Evolutionary conservation across 2,329 filamentous ascomycete genomes (phyloP).

Genomic region (Xylaria sp.): DNA sequence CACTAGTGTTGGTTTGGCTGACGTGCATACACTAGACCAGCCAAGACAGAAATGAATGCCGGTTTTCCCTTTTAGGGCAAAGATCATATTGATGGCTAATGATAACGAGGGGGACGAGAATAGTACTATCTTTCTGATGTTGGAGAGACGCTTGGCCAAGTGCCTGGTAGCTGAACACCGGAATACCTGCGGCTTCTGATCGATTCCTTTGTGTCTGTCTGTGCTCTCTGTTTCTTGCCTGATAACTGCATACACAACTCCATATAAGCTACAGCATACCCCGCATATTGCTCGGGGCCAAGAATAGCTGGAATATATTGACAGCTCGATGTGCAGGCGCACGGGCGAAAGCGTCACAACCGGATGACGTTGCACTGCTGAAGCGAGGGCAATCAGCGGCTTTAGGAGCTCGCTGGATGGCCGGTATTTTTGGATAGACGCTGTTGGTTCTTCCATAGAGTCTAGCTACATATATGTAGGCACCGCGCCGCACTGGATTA

Average conservation of each 20-base stretch:
- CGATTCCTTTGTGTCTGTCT: not conserved
- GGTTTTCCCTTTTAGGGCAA: slow-evolving; percentile 18
- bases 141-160: not conserved
- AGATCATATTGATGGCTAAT: slow-evolving; percentile 11
- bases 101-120: slow-evolving; percentile 7
- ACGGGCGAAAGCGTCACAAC: slow-evolving; percentile 19
- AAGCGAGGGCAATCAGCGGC: slow-evolving; percentile 40
- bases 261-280: not conserved
- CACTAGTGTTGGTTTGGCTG: slow-evolving; percentile 17
- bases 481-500: not conserved
- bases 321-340: slow-evolving; percentile 12
- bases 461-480: not conserved
- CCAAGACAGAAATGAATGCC: slow-evolving; percentile 23
- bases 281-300: slow-evolving; percentile 30
- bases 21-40: slow-evolving; percentile 24
- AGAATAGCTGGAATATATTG: slow-evolving; percentile 22
- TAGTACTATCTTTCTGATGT: not conserved
- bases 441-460: slow-evolving; percentile 6
- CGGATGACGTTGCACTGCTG: slow-evolving; percentile 36
- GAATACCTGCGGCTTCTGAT: not conserved
- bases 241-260: not conserved
- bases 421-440: slow-evolving; percentile 39
- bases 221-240: slow-evolving; percentile 7
- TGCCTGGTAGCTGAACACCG: not conserved
- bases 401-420: slow-evolving; percentile 36